Conservation (phyloP, 805 yeast genomes). For the Yamadazyma insecticola region DNA sequence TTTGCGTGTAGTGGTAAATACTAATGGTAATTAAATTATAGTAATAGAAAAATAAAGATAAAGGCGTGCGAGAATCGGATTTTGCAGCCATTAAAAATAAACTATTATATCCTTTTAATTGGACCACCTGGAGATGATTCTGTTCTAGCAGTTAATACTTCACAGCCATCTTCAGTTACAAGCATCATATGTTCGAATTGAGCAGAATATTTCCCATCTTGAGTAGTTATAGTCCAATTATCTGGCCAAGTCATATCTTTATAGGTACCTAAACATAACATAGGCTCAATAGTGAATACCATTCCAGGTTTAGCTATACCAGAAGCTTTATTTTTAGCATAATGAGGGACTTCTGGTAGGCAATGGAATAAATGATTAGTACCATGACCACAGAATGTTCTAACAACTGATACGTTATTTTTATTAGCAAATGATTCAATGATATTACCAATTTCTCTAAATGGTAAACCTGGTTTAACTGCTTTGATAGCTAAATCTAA, state of each 20-base stretch:
- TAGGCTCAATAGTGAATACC: constrained; percentile 96
- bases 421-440: constrained; percentile 82
- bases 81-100: too few relatives aligned
- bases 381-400: constrained; percentile 93
- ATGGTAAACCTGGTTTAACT: constrained; percentile 88
- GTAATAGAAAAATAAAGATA: too few relatives aligned
- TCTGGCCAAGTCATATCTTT: constrained; percentile 92
- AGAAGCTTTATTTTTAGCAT: constrained; percentile 85
- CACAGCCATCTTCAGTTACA: constrained; percentile 90
- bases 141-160: constrained; percentile 78
- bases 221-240: constrained; percentile 93
- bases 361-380: constrained; percentile 82
- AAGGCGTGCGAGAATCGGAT: too few relatives aligned
- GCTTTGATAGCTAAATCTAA: constrained; percentile 74
- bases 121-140: constrained; percentile 89
- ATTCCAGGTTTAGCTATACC: constrained; percentile 94
- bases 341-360: constrained; percentile 90
- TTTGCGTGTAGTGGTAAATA: too few relatives aligned
- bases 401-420: constrained; percentile 78
- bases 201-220: constrained; percentile 85
- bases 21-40: too few relatives aligned
- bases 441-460: constrained; percentile 79
- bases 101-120: constrained; percentile 45
- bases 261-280: constrained; percentile 81
- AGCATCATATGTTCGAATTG: constrained; percentile 92